Evolutionary conservation across 2,329 filamentous ascomycete genomes (phyloP).

Genomic region (Uncinocarpus reesii): DNA sequence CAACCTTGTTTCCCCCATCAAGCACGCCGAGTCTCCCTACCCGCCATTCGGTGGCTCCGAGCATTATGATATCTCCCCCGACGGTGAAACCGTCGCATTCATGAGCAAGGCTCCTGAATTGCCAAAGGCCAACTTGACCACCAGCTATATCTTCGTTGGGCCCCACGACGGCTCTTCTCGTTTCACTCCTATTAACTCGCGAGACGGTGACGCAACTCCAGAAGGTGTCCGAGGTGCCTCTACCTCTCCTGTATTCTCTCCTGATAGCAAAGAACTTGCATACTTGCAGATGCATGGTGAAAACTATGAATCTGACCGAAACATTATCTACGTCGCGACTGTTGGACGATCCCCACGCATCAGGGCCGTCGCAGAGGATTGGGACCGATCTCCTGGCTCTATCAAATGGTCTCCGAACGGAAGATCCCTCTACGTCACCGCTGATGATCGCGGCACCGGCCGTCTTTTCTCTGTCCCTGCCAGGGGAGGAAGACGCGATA

Average conservation of each 20-base stretch:
- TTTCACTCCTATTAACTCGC: constrained; percentile 35
- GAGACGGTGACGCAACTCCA: constrained; percentile 31
- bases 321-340: constrained; percentile 36
- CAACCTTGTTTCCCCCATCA: constrained; percentile 32
- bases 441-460: constrained; percentile 56
- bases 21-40: constrained; percentile 37
- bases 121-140: constrained; percentile 54
- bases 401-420: constrained; percentile 46
- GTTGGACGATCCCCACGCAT: constrained; percentile 30
- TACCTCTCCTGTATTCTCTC: constrained; percentile 62
- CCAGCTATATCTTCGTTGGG: constrained; percentile 68
- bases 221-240: constrained; percentile 47
- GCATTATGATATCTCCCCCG: constrained; percentile 59
- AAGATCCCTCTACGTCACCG: constrained; percentile 58
- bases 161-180: constrained; percentile 53
- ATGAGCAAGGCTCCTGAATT: constrained; percentile 37
- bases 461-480: constrained; percentile 30
- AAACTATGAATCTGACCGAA: constrained; percentile 72
- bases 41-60: constrained; percentile 63
- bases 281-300: constrained; percentile 69
- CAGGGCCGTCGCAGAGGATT: constrained; percentile 29
- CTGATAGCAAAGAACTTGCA: constrained; percentile 57
- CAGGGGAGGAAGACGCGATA: constrained; percentile 25
- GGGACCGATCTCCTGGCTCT: constrained; percentile 45
- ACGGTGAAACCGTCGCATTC: constrained; percentile 34